phyloP scores from a whole-genome alignment of 257 asterid genomes.

The Euphrasia confusa region DNA sequence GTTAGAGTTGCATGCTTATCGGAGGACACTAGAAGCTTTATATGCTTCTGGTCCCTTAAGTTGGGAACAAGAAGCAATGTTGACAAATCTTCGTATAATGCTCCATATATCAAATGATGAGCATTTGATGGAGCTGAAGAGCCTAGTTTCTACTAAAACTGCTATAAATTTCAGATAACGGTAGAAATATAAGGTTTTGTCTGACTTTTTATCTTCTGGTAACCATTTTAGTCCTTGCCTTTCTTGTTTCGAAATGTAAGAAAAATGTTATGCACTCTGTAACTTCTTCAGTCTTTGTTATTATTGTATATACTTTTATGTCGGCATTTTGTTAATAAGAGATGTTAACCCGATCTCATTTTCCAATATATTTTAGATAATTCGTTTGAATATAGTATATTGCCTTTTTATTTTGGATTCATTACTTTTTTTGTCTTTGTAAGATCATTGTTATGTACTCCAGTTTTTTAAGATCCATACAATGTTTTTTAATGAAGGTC shows the following conservation, averaged over 20 bases:
- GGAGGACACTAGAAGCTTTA: slow-evolving; percentile 68
- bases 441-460: neutral
- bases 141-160: slow-evolving; percentile 54
- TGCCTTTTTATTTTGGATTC: slow-evolving; percentile 11
- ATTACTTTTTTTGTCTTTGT: slow-evolving; percentile 10
- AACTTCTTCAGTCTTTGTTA: slow-evolving; percentile 25
- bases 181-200: slow-evolving; percentile 20
- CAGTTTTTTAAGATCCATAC: slow-evolving; percentile 21
- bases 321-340: slow-evolving; percentile 30
- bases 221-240: slow-evolving; percentile 21
- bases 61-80: slow-evolving; percentile 82
- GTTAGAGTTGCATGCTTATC: slow-evolving; percentile 82
- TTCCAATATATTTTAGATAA: slow-evolving; percentile 25
- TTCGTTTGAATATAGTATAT: slow-evolving; percentile 27
- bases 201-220: slow-evolving; percentile 16
- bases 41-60: slow-evolving; percentile 85
- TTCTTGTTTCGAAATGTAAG: slow-evolving; percentile 39
- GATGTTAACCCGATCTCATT: slow-evolving; percentile 28
- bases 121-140: slow-evolving; percentile 79
- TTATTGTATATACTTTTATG: slow-evolving; percentile 24
- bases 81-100: slow-evolving; percentile 80
- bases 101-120: slow-evolving; percentile 90
- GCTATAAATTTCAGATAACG: slow-evolving; percentile 39
- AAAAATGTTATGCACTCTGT: slow-evolving; percentile 30
- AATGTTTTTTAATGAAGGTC: neutral